These are phyloP conservation scores for Penicillium longicatenatum DNA, from an alignment of 495 filamentous ascomycete genomes.

Conservation along the genomic window DNA sequence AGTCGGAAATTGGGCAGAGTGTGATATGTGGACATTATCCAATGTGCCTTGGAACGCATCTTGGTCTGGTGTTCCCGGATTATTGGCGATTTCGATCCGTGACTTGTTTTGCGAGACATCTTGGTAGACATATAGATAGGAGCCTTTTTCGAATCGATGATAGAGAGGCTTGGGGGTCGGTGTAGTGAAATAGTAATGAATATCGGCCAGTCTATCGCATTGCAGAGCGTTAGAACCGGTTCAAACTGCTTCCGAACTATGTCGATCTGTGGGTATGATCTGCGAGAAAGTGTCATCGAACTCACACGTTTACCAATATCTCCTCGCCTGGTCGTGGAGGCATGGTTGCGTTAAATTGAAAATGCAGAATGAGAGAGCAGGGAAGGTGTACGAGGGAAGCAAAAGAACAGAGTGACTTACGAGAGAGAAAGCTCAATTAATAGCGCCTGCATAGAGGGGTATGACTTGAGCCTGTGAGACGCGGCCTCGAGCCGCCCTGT, in stretches of 20 bases:
- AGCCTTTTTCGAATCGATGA: slow-evolving; percentile 87
- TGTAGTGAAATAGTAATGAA: slow-evolving; percentile 84
- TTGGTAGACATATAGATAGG: slow-evolving; percentile 86
- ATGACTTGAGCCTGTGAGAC: slow-evolving; percentile 18
- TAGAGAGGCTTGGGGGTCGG: slow-evolving; percentile 71
- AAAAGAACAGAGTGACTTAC: slow-evolving; percentile 16
- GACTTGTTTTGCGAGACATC: slow-evolving; percentile 66
- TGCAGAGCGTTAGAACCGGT: slow-evolving; percentile 6
- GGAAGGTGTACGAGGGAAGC: not conserved
- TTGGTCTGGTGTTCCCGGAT: slow-evolving; percentile 81
- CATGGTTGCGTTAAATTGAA: slow-evolving; percentile 51
- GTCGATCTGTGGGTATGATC: not conserved
- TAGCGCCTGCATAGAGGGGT: slow-evolving; percentile 25
- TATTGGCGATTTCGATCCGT: slow-evolving; percentile 84
- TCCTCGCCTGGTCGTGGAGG: slow-evolving; percentile 78
- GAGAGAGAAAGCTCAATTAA: slow-evolving; percentile 15
- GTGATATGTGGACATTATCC: slow-evolving; percentile 62
- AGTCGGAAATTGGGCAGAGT: slow-evolving; percentile 78
- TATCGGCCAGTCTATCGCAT: slow-evolving; percentile 72
- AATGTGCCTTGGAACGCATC: slow-evolving; percentile 84
- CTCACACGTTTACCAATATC: slow-evolving; percentile 77
- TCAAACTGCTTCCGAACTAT: not conserved
- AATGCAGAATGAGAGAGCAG: not conserved
- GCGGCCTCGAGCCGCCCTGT: slow-evolving; percentile 24
- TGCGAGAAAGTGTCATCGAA: slow-evolving; percentile 28